Percentiles rank a stretch among this genome's conserved stretches.
phyloP scores from a whole-genome alignment of 495 filamentous ascomycete species.

The Penicillium macrosclerotiorum region DNA sequence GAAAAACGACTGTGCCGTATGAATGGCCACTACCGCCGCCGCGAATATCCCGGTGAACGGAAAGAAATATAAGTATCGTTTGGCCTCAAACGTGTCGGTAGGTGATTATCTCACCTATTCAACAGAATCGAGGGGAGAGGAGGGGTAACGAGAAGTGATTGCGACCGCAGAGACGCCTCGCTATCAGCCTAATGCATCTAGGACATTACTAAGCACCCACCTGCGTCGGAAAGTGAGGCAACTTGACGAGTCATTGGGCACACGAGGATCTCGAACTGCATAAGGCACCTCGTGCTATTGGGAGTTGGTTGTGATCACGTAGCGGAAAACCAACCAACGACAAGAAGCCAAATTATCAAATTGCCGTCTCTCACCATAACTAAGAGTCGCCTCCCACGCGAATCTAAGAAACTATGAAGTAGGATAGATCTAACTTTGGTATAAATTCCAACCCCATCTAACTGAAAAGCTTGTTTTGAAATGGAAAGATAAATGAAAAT shows the following conservation, averaged over 20 bases:
- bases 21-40: neutral
- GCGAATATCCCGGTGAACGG: conserved; percentile 1
- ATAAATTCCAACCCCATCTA: neutral
- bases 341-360: neutral
- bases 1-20: conserved; percentile 4
- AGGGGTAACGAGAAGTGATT: conserved; percentile 2
- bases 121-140: neutral
- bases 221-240: neutral
- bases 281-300: conserved; percentile 2
- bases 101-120: neutral
- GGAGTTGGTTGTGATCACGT: neutral
- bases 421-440: neutral
- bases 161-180: conserved; percentile 2
- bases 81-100: neutral
- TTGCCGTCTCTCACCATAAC: neutral
- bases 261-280: neutral
- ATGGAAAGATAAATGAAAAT: neutral
- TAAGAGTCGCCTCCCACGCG: neutral
- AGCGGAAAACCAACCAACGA: neutral
- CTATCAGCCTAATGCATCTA: conserved; percentile 2
- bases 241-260: neutral
- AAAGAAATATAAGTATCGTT: conserved; percentile 3
- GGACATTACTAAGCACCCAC: neutral
- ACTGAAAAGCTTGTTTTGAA: neutral
- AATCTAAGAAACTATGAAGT: neutral